Base-by-base conservation (phyloP, 768 basidiomycete species). In the Russula virescens region DNA sequence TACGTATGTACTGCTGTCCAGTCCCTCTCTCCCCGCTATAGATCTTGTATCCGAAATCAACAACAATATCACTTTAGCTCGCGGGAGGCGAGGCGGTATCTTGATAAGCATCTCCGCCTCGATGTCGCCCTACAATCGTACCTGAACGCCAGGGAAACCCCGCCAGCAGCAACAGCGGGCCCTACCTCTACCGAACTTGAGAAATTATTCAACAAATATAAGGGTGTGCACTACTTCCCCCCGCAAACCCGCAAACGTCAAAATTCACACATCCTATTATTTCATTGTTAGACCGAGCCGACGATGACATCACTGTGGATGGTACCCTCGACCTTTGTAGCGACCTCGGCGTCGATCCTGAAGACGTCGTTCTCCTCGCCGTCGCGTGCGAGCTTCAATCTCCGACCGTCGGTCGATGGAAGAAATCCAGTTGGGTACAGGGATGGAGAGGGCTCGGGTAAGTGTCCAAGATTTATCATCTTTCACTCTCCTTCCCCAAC, bases 371-470 rank as follows among this genome's bases (percentile, higher is more conserved):
- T 9, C 76, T 95, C 55, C 81, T 95, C 47, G 84, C 88, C 6
- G 76, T 96, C 45, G 93, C 92, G 10, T 91, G 80, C 68, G 89
- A 93, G 68, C 80, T 93, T 26, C 86, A 88, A 70, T 89, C 89
- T 5, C 88, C 87, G 0, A 69, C 76, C 62, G 76, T 95, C 55
- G 91, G 89, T 1, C 78, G 81, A 61, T 96, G 91, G 86, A 78
- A 77, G 35, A 80, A 76, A 66, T 76, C 82, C 63, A 86, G 84
- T 0, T 95, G 91, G 91, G 68, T 83, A 40, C 88, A 90, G 0
- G 92, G 91, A 1, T 93, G 92, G 91, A 88, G 85, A 73, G 71
- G 68, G 16, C 74, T 89, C 40, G 82, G 87, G 89, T 89, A 68
- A 61, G 86, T 75, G 16, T 14, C 10, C n/a, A n/a, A n/a, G n/a